Evolutionary conservation across 2,329 filamentous ascomycete genomes (phyloP).

Genomic region (Penicillium paneum): DNA sequence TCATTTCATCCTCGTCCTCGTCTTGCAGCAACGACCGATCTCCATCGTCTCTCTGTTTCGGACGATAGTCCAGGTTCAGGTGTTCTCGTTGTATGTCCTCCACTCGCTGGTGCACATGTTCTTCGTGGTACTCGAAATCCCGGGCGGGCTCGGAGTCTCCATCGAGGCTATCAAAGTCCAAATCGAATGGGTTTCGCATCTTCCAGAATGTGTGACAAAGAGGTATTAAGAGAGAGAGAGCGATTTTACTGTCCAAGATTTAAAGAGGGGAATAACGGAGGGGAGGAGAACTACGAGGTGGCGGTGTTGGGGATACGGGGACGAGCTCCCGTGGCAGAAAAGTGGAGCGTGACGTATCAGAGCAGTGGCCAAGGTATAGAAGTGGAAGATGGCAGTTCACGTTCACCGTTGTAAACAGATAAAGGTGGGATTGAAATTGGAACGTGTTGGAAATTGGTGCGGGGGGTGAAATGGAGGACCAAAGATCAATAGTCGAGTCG

Average conservation of each 20-base stretch:
- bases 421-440: not conserved
- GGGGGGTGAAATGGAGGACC: too few species aligned
- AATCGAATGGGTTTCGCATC: constrained; percentile 35
- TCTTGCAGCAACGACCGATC: constrained; percentile 37
- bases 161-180: constrained; percentile 26
- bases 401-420: not conserved
- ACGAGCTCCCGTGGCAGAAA: constrained; percentile 14
- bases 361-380: constrained; percentile 4
- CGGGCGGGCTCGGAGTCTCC: constrained; percentile 21
- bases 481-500: not conserved
- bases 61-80: constrained; percentile 24
- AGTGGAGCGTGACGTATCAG: constrained; percentile 15
- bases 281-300: constrained; percentile 13
- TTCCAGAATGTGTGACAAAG: constrained; percentile 5
- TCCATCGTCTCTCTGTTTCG: constrained; percentile 33
- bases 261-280: constrained; percentile 8
- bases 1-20: constrained; percentile 33
- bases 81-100: constrained; percentile 20
- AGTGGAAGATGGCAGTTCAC: not conserved
- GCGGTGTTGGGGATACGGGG: constrained; percentile 13
- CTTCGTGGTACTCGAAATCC: constrained; percentile 8
- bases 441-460: not conserved
- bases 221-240: not conserved
- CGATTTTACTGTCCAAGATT: constrained; percentile 7
- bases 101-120: constrained; percentile 16